These are phyloP conservation scores for Monosporascus sp. DNA, from an alignment of 2,329 filamentous ascomycete species.

Conservation along the genomic window DNA sequence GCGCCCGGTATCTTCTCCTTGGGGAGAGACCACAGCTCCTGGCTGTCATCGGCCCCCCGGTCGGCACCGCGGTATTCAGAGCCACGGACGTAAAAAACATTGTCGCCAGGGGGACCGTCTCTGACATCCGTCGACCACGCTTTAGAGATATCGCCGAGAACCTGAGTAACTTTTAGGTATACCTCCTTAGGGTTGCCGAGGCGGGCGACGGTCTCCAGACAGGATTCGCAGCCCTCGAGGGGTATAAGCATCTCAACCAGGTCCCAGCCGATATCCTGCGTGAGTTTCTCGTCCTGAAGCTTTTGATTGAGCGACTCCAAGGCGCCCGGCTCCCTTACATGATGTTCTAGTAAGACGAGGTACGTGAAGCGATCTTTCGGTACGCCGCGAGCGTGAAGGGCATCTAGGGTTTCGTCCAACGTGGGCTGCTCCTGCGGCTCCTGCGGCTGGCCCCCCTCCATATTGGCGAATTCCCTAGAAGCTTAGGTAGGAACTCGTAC, in stretches of 20 bases:
- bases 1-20: slow-evolving; percentile 33
- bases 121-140: slow-evolving; percentile 26
- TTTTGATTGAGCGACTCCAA: slow-evolving; percentile 64
- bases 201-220: slow-evolving; percentile 68
- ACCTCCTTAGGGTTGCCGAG: slow-evolving; percentile 78
- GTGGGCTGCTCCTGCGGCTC: not conserved
- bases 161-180: slow-evolving; percentile 73
- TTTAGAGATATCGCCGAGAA: slow-evolving; percentile 55
- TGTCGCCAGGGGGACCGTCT: slow-evolving; percentile 34
- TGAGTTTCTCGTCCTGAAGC: slow-evolving; percentile 62
- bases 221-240: slow-evolving; percentile 62
- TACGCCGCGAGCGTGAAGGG: slow-evolving; percentile 23
- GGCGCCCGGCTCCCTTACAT: slow-evolving; percentile 56
- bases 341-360: slow-evolving; percentile 71
- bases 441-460: not conserved
- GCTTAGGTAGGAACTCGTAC: not conserved
- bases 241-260: slow-evolving; percentile 69
- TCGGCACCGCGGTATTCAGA: slow-evolving; percentile 13
- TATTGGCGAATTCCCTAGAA: not conserved
- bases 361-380: slow-evolving; percentile 65
- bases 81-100: slow-evolving; percentile 31
- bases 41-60: slow-evolving; percentile 15
- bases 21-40: slow-evolving; percentile 11
- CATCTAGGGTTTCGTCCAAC: slow-evolving; percentile 21
- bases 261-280: slow-evolving; percentile 79